phyloP scores from a whole-genome alignment of 345 rosid species.

The Barbarea vulgaris region DNA sequence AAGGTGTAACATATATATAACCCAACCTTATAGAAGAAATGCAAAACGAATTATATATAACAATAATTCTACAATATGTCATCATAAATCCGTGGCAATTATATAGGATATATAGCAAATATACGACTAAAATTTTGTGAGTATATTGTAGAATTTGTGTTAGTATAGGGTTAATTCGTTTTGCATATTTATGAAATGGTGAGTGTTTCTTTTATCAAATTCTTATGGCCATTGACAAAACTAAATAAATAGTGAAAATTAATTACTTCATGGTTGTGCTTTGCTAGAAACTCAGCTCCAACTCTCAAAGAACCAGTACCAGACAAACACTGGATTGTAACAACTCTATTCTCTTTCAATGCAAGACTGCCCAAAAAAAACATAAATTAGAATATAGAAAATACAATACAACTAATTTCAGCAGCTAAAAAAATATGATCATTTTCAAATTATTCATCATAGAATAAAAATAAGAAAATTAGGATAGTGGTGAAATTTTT shows the following conservation, averaged over 20 bases:
- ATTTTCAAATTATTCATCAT: no score
- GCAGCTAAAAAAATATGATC: not conserved
- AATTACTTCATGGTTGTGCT: slow-evolving; percentile 59
- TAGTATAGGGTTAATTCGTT: not conserved
- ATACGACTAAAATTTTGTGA: not conserved
- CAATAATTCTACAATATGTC: not conserved
- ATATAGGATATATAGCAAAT: not conserved
- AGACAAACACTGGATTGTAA: slow-evolving; percentile 83
- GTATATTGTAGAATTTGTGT: not conserved
- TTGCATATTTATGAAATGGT: not conserved
- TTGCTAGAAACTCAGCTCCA: slow-evolving; percentile 90
- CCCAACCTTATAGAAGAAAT: not conserved
- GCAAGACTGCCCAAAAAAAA: slow-evolving; percentile 57
- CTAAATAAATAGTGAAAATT: not conserved
- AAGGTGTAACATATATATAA: no score
- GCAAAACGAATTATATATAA: not conserved
- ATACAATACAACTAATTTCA: not conserved
- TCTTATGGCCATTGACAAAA: not conserved
- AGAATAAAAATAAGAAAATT: not conserved
- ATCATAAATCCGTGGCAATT: not conserved
- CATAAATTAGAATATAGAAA: not conserved
- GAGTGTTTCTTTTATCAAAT: not conserved
- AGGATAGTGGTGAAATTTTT: not conserved
- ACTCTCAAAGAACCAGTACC: slow-evolving; percentile 95
- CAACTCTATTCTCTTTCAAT: slow-evolving; percentile 61